Evolutionary conservation across 768 basidiomycete species (phyloP), one percentile per base, ranked within the genome.

Genomic region (Termitomyces titanicus): DNA sequence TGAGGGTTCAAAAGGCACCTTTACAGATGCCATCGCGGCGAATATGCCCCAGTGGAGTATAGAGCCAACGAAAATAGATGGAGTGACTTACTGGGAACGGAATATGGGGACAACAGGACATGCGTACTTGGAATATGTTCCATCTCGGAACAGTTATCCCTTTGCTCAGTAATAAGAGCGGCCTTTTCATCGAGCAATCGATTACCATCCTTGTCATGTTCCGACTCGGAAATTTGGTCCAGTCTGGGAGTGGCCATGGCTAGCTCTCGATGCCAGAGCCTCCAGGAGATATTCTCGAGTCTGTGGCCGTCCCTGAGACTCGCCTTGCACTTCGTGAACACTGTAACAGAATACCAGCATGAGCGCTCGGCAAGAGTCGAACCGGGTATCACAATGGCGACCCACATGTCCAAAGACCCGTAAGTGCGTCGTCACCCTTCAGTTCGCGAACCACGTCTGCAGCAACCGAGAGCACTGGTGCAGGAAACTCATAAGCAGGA

Each of bases 251-350:
- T 22, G 15, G 40, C 35, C 9, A 17, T 66, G 49, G 76, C 67
- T 64, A 88, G 73, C 58, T 88, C 82, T 59, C 84, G 80, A 66
- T 88, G 82, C 87, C 90, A 90, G 8, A 94, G 73, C 50, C 92
- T 76, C 92, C 92, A 95, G 3, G 88, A 85, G 51, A 94, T 86
- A 64, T 95, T 93, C 72, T 94, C 92, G 27, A 94, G 79, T 27
- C 92, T 73, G 6, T 75, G 78, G n/a, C 93, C 93, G 62, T 94
- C 86, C 62, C 87, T 80, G 3, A 94, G 73, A 1, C 84, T 84
- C 60, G 82, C 79, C 69, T 89, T 91, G 74, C 88, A 92, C 68
- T 91, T 90, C 49, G 89, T 83, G 64, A 94, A 92, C 7, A 94
- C 92, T 92, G 61, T 5, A 93, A 91, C 90, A 61, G 47, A 52